A percentile compares a stretch with the other conserved stretches of the same genome.
These are phyloP conservation scores for Fusarium sp. DNA, from an alignment of 2,329 filamentous ascomycete genomes.

Conservation along the genomic window DNA sequence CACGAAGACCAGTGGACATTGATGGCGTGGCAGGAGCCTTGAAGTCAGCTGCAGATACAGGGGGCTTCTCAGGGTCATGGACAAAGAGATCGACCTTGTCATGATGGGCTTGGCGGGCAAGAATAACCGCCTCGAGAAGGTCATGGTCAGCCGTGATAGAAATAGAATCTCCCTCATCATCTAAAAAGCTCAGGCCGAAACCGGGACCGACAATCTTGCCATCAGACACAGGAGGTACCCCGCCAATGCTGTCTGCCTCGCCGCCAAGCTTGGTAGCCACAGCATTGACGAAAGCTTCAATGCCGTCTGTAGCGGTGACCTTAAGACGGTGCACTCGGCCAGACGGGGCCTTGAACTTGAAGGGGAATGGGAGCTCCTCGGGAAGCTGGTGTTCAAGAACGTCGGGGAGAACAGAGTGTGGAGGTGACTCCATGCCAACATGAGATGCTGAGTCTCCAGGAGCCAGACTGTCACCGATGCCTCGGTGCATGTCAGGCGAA, in stretches of 20 bases:
- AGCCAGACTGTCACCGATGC: slow-evolving; percentile 83
- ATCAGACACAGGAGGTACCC: slow-evolving; percentile 81
- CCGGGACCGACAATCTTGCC: slow-evolving; percentile 82
- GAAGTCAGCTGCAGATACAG: slow-evolving; percentile 71
- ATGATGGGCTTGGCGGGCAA: slow-evolving; percentile 80
- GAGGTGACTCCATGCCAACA: slow-evolving; percentile 82
- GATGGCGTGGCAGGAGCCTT: slow-evolving; percentile 61
- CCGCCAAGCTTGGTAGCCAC: slow-evolving; percentile 87
- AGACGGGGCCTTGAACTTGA: slow-evolving; percentile 99
- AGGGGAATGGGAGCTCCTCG: slow-evolving; percentile 87
- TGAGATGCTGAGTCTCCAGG: slow-evolving; percentile 97
- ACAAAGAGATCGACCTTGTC: slow-evolving; percentile 99
- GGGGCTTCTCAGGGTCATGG: slow-evolving; percentile 91
- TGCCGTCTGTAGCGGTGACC: slow-evolving; percentile 82
- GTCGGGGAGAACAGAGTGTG: slow-evolving; percentile 71
- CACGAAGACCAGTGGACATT: slow-evolving; percentile 62
- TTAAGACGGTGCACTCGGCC: slow-evolving; percentile 95
- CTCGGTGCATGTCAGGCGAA: slow-evolving; percentile 81
- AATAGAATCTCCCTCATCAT: slow-evolving; percentile 96
- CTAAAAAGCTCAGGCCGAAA: slow-evolving; percentile 94
- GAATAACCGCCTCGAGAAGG: slow-evolving; percentile 86
- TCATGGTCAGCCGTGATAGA: slow-evolving; percentile 97
- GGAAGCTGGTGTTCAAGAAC: slow-evolving; percentile 64
- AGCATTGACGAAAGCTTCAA: slow-evolving; percentile 80
- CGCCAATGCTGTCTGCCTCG: slow-evolving; percentile 87